phyloP scores from a whole-genome alignment of 805 yeast species.

The Ogataea corticis region DNA sequence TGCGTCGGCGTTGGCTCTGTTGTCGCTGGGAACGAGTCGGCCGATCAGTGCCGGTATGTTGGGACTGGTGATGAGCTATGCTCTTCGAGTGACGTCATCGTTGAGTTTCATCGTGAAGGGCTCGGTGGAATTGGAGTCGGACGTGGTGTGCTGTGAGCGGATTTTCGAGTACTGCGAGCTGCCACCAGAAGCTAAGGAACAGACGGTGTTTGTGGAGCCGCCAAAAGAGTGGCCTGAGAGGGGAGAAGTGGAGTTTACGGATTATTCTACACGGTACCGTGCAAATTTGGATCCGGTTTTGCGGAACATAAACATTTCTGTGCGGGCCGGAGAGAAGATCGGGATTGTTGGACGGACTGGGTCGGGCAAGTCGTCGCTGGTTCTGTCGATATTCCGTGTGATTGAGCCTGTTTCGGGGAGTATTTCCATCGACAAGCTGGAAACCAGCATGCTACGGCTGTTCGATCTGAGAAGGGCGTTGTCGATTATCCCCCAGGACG shows the following conservation, averaged over 20 bases:
- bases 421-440: constrained; percentile 55
- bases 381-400: constrained; percentile 60
- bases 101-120: constrained; percentile 58
- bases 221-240: constrained; percentile 52
- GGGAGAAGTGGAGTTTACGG: constrained; percentile 50
- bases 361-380: constrained; percentile 68
- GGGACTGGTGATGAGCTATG: constrained; percentile 66
- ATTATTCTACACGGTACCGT: constrained; percentile 61
- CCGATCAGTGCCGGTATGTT: constrained; percentile 59
- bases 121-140: constrained; percentile 64
- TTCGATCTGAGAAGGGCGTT: constrained; percentile 55
- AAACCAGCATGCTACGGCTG: constrained; percentile 52
- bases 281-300: constrained; percentile 60
- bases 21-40: constrained; percentile 37
- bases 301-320: constrained; percentile 44
- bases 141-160: constrained; percentile 84
- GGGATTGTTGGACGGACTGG: constrained; percentile 82
- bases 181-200: constrained; percentile 71
- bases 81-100: constrained; percentile 54
- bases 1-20: constrained; percentile 48
- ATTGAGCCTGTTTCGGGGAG: constrained; percentile 57
- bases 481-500: constrained; percentile 70
- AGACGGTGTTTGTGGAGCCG: constrained; percentile 42
- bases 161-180: constrained; percentile 83
- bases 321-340: constrained; percentile 58